These are phyloP conservation scores for Lachnellula subtilissima DNA, from an alignment of 2,329 filamentous ascomycete genomes.

Conservation along the genomic window DNA sequence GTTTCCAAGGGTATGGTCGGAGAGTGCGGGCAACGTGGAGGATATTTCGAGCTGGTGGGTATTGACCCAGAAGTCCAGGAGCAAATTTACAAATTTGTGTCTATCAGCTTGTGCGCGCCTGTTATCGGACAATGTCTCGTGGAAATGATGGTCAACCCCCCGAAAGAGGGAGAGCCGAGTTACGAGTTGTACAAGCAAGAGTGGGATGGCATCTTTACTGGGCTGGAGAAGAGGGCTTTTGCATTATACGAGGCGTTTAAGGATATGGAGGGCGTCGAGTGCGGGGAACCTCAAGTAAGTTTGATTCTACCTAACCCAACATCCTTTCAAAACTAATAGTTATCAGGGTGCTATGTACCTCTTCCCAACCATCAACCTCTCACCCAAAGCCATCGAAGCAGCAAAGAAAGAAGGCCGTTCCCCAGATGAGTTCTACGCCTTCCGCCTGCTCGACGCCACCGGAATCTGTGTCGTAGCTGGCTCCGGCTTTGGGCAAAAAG, in stretches of 20 bases:
- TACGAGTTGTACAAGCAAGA: slow-evolving; percentile 80
- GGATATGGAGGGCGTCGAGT: slow-evolving; percentile 94
- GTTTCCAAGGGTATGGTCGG: slow-evolving; percentile 98
- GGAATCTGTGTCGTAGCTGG: slow-evolving; percentile 93
- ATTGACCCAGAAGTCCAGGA: slow-evolving; percentile 82
- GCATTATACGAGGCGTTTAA: slow-evolving; percentile 87
- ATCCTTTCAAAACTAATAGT: slow-evolving; percentile 2
- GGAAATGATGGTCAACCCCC: slow-evolving; percentile 97
- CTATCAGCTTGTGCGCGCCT: slow-evolving; percentile 92
- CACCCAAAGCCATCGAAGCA: slow-evolving; percentile 69
- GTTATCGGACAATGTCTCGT: slow-evolving; percentile 95
- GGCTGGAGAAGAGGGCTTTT: slow-evolving; percentile 71
- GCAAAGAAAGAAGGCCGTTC: slow-evolving; percentile 68
- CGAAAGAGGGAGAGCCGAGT: slow-evolving; percentile 74
- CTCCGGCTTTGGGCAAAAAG: slow-evolving; percentile 89
- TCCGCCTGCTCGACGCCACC: slow-evolving; percentile 85
- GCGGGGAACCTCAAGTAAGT: slow-evolving; percentile 68
- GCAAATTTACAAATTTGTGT: slow-evolving; percentile 98
- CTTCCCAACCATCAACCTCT: slow-evolving; percentile 86
- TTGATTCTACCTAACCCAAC: slow-evolving; percentile 6
- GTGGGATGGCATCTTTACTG: slow-evolving; percentile 75
- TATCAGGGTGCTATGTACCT: slow-evolving; percentile 91
- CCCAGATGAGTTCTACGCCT: slow-evolving; percentile 91
- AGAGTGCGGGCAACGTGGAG: slow-evolving; percentile 95
- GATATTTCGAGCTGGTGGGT: slow-evolving; percentile 93